phyloP scores from a whole-genome alignment of 2,329 filamentous ascomycete genomes.

The Lojkania enalia region DNA sequence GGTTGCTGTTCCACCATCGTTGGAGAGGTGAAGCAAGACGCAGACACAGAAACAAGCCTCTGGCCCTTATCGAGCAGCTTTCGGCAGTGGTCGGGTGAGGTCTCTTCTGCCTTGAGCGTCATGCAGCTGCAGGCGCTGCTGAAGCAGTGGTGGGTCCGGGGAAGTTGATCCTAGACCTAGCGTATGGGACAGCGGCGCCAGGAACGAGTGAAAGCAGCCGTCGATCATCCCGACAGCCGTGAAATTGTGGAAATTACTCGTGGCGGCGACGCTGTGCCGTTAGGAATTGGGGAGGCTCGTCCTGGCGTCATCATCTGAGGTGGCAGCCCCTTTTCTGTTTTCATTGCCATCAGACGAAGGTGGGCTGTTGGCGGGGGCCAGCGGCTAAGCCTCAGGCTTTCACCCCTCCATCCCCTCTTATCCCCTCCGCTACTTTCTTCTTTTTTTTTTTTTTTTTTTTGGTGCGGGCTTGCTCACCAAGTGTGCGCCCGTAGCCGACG shows the following conservation, averaged over 20 bases:
- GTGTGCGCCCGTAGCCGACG: too few species aligned
- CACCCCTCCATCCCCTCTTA: too few species aligned
- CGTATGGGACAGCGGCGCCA: conserved; percentile 36
- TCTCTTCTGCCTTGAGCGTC: conserved; percentile 6
- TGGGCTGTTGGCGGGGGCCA: conserved; percentile 13
- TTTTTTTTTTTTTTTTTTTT: conserved; percentile 9
- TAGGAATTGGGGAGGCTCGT: conserved; percentile 22
- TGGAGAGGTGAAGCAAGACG: conserved; percentile 9
- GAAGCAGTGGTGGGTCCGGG: conserved; percentile 39
- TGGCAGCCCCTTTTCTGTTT: conserved; percentile 28
- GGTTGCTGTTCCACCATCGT: conserved; percentile 10
- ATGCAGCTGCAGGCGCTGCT: conserved; percentile 18
- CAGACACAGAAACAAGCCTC: conserved; percentile 1
- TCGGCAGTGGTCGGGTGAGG: not conserved
- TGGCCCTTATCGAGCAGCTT: conserved; percentile 7
- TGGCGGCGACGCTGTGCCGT: conserved; percentile 19
- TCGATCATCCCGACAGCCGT: conserved; percentile 33
- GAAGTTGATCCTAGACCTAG: conserved; percentile 40
- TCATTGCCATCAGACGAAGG: conserved; percentile 30
- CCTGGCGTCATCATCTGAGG: conserved; percentile 27
- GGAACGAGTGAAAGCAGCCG: conserved; percentile 37
- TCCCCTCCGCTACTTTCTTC: not conserved
- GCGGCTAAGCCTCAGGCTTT: not conserved
- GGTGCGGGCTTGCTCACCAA: not conserved
- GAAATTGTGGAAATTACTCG: conserved; percentile 38